A percentile compares a stretch with the other conserved stretches of the same genome.
Conservation (phyloP, 2,329 filamentous ascomycete genomes). For the Taxawa tesnikishii region DNA sequence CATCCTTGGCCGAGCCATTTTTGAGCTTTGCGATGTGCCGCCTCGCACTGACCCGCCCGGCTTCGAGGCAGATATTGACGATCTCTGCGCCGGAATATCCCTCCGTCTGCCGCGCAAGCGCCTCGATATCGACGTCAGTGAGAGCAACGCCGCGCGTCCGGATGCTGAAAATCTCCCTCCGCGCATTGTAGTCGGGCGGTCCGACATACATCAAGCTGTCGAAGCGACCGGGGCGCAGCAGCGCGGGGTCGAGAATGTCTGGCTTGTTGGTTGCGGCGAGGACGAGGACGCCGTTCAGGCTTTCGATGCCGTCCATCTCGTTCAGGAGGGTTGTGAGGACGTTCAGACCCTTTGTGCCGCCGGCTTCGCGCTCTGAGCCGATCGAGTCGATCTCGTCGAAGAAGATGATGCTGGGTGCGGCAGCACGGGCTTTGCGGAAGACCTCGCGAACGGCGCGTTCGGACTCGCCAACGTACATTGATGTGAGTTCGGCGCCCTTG, state of each 20-base stretch:
- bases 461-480: constrained; percentile 95
- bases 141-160: constrained; percentile 51
- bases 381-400: constrained; percentile 95
- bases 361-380: constrained; percentile 41
- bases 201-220: constrained; percentile 78
- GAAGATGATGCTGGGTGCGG: constrained; percentile 85
- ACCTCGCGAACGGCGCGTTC: constrained; percentile 76
- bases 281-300: constrained; percentile 69
- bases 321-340: constrained; percentile 82
- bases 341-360: constrained; percentile 50
- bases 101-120: constrained; percentile 52
- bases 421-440: constrained; percentile 74
- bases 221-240: constrained; percentile 76
- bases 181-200: constrained; percentile 59
- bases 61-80: constrained; percentile 36
- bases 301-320: constrained; percentile 92
- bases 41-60: constrained; percentile 12
- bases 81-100: constrained; percentile 84
- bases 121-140: constrained; percentile 47
- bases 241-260: constrained; percentile 70
- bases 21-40: background rate
- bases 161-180: constrained; percentile 63
- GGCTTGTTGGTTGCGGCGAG: constrained; percentile 88
- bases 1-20: constrained; percentile 25
- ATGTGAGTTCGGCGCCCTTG: constrained; percentile 84